These are phyloP conservation scores for Psilocybe cyanescens DNA, from an alignment of 768 basidiomycete genomes.

Conservation along the genomic window DNA sequence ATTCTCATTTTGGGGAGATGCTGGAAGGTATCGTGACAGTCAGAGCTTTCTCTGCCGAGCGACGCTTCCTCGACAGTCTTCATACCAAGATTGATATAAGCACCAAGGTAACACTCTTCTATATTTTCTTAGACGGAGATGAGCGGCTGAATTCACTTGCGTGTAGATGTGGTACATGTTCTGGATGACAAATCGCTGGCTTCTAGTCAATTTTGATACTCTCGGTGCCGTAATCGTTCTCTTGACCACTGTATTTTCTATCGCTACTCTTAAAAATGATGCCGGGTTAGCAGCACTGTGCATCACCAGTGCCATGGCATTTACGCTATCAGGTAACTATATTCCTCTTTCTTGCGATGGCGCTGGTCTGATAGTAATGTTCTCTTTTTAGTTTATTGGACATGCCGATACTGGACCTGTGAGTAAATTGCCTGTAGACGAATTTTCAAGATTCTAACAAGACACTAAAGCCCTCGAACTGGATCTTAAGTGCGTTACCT, in stretches of 20 bases:
- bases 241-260: conserved; percentile 75
- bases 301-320: conserved; percentile 72
- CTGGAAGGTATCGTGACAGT: conserved; percentile 91
- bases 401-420: conserved; percentile 55
- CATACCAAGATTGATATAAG: conserved; percentile 76
- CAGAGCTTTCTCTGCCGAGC: conserved; percentile 86
- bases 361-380: not conserved
- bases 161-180: conserved; percentile 80
- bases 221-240: conserved; percentile 77
- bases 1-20: conserved; percentile 80
- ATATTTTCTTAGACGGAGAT: not conserved
- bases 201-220: conserved; percentile 80
- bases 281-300: conserved; percentile 72
- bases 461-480: conserved; percentile 59
- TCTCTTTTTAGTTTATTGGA: conserved; percentile 49
- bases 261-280: conserved; percentile 55
- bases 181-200: conserved; percentile 92
- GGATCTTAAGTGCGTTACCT: conserved; percentile 65
- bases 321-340: conserved; percentile 44
- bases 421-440: conserved; percentile 22
- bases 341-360: conserved; percentile 31
- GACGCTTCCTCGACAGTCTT: conserved; percentile 73
- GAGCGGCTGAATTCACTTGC: not conserved
- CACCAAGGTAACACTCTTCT: conserved; percentile 55
- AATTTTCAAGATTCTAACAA: conserved; percentile 45